Evolutionary conservation across 139 green algal genomes (phyloP).

Genomic region (Chlamydomonas applanata): DNA sequence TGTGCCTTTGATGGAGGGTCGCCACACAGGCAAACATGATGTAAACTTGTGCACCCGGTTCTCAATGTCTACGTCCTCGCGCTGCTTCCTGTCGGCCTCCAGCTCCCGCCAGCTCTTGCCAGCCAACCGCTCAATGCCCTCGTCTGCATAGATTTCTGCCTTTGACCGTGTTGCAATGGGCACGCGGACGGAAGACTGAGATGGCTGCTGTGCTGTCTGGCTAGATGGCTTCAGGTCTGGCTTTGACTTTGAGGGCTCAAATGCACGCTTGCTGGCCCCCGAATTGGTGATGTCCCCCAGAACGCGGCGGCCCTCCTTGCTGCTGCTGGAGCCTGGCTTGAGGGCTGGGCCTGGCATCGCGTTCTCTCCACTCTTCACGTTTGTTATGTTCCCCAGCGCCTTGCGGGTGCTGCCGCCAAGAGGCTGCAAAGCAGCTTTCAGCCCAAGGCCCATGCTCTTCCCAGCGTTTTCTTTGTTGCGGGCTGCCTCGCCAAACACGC

Average conservation of each 20-base stretch:
- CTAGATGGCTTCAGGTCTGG: not conserved
- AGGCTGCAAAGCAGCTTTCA: too few relatives aligned
- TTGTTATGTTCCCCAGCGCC: slow-evolving; percentile 13
- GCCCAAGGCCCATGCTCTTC: too few relatives aligned
- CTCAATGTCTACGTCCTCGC: slow-evolving; percentile 3
- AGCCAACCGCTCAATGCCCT: slow-evolving; percentile 5
- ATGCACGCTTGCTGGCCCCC: not conserved
- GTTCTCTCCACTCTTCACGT: not conserved
- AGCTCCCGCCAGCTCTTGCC: slow-evolving; percentile 6
- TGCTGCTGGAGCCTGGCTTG: not conserved
- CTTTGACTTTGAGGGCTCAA: not conserved
- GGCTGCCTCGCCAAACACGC: too few relatives aligned
- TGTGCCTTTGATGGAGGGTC: not conserved
- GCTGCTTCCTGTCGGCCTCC: slow-evolving; percentile 2
- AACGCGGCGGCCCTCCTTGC: not conserved
- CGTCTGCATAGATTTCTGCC: slow-evolving; percentile 7
- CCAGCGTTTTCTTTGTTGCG: too few relatives aligned
- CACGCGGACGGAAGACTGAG: not conserved
- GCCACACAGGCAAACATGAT: not conserved
- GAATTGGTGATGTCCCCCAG: slow-evolving; percentile 8
- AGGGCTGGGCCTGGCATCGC: not conserved
- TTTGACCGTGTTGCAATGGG: not conserved
- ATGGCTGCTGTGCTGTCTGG: not conserved
- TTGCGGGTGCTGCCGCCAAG: not conserved
- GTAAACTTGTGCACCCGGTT: not conserved